phyloP scores from a whole-genome alignment of 2,329 filamentous ascomycete species.

The Nigrograna mackinnonii region DNA sequence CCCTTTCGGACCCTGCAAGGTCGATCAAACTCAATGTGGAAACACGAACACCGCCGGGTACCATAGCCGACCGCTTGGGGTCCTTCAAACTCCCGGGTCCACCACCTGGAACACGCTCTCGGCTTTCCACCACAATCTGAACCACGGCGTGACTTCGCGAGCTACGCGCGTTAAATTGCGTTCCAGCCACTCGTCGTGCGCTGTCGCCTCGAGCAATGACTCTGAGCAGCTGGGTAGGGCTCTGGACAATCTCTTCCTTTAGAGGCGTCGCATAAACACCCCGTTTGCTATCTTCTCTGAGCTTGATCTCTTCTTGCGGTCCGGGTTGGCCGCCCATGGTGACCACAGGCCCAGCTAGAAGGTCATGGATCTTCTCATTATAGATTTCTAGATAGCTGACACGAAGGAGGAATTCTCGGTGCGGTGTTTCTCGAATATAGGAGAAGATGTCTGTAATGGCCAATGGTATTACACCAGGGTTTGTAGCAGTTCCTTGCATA shows the following conservation, averaged over 20 bases:
- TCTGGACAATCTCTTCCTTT: conserved; percentile 98
- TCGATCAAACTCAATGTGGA: conserved; percentile 96
- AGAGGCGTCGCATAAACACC: conserved; percentile 95
- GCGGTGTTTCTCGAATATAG: conserved; percentile 95
- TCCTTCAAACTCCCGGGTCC: conserved; percentile 43
- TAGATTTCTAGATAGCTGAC: conserved; percentile 99
- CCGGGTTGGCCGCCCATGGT: conserved; percentile 47
- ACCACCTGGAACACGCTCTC: conserved; percentile 75
- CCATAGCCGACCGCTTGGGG: conserved; percentile 43
- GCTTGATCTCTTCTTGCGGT: conserved; percentile 90
- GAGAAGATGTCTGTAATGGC: conserved; percentile 99
- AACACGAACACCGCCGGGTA: conserved; percentile 87
- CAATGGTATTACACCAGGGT: conserved; percentile 92
- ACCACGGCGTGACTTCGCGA: conserved; percentile 98
- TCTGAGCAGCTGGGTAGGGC: conserved; percentile 88
- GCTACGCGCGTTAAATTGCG: conserved; percentile 94
- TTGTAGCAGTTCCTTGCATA: conserved; percentile 97
- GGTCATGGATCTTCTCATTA: conserved; percentile 95
- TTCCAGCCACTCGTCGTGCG: conserved; percentile 86
- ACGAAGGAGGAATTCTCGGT: conserved; percentile 88
- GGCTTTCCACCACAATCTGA: conserved; percentile 96
- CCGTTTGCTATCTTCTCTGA: conserved; percentile 93
- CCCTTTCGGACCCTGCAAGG: conserved; percentile 93
- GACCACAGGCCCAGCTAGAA: conserved; percentile 74
- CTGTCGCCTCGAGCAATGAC: conserved; percentile 95